Conservation (phyloP, 2,329 filamentous ascomycete species). For the Penicillium sp. region DNA sequence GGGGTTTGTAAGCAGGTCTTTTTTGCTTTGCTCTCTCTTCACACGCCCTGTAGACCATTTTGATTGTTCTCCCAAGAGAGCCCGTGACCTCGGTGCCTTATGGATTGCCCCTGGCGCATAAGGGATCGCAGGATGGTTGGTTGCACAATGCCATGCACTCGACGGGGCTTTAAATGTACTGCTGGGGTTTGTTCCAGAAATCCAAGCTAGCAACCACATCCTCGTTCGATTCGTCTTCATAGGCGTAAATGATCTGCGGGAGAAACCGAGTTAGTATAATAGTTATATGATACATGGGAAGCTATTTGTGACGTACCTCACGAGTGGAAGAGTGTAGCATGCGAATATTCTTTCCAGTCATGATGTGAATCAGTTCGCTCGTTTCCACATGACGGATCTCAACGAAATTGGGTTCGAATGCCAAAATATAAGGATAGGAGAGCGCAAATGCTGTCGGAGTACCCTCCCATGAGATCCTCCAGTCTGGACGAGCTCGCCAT, state of each 20-base stretch:
- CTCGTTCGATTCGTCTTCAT: conserved; percentile 92
- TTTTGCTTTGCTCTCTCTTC: neutral
- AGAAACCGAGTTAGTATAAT: conserved; percentile 27
- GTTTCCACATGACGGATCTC: conserved; percentile 96
- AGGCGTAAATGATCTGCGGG: conserved; percentile 88
- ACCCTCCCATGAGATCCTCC: conserved; percentile 97
- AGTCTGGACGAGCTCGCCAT: conserved; percentile 93
- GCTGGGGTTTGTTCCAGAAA: conserved; percentile 76
- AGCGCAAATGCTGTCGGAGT: conserved; percentile 89
- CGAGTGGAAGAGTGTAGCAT: conserved; percentile 97
- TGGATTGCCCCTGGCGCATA: neutral
- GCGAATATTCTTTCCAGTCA: conserved; percentile 93
- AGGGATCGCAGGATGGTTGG: conserved; percentile 38
- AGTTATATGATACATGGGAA: neutral
- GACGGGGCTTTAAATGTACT: conserved; percentile 13
- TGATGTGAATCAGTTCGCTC: conserved; percentile 86
- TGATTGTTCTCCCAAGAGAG: neutral
- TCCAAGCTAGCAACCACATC: conserved; percentile 94
- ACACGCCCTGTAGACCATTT: neutral
- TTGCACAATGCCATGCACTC: neutral
- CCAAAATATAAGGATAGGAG: conserved; percentile 94
- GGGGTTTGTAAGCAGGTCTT: neutral
- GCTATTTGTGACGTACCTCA: conserved; percentile 68
- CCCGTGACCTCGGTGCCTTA: neutral
- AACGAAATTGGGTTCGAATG: conserved; percentile 96